These are phyloP conservation scores for Pythium guiyangense DNA, from an alignment of 352 stramenopile species.

Conservation along the genomic window DNA sequence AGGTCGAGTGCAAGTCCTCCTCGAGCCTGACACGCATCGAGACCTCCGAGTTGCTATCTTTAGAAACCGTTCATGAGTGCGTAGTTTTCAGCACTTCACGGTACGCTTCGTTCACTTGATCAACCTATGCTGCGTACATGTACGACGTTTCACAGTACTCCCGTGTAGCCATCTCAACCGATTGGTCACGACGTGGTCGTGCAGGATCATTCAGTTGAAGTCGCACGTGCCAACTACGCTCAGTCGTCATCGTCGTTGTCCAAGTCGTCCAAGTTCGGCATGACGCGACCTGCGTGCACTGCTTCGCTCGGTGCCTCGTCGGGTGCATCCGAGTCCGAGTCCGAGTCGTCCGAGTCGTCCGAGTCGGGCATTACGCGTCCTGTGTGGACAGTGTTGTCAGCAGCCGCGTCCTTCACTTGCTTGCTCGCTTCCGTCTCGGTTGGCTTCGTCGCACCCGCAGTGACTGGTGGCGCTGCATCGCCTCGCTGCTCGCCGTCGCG, in stretches of 20 bases:
- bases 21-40: background rate
- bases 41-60: background rate
- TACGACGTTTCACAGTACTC: background rate
- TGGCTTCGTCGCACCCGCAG: background rate
- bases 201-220: background rate
- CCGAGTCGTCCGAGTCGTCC: slow-evolving; percentile 16
- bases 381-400: slow-evolving; percentile 4
- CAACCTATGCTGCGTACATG: background rate
- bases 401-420: too few species aligned
- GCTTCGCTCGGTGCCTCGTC: slow-evolving; percentile 10
- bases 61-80: background rate
- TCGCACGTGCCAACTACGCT: background rate
- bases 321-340: slow-evolving; percentile 20
- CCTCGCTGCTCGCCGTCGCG: too few species aligned
- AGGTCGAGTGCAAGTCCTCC: too few species aligned
- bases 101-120: background rate
- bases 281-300: slow-evolving; percentile 48
- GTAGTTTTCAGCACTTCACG: too few species aligned
- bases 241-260: slow-evolving; percentile 29
- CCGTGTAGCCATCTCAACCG: background rate
- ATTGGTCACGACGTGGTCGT: background rate
- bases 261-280: slow-evolving; percentile 47
- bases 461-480: background rate
- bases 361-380: slow-evolving; percentile 12
- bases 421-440: too few species aligned